Base-by-base conservation (phyloP, 1,139 yeast species). In the Sugiyamaella neomexicana region DNA sequence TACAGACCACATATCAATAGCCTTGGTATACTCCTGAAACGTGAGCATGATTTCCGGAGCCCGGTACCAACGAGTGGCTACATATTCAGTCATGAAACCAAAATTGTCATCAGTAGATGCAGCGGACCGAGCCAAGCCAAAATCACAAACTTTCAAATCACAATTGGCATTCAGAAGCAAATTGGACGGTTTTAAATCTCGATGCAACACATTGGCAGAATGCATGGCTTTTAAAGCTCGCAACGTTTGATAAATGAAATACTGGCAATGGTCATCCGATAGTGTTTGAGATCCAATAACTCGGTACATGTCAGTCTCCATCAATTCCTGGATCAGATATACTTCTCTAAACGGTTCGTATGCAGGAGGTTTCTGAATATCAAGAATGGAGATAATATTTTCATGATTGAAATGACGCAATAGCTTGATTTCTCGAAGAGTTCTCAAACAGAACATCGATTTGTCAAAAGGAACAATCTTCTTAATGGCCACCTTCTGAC, bases 11-110 rank as follows among this genome's bases (percentile, higher is more conserved):
- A 91, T 84, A 71, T 93, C 99, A 65, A 93, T 91, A 15, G 97
- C 97, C 57, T 91, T 88, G 27, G 97, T 87, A 72, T 93, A 93
- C 67, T 88, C 91, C 58, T 91, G 93, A 65, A 90, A 86, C 1
- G 97, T 89, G 53, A 93, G 78, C 98, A 91, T 91, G 68, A 91
- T 91, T 67, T 91, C 98, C 0, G 98, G 98, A 1, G 98, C 98
- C 52, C 98, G 76, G 72, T 91, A 91, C 98, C 98, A 91, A 64
- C 98, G 76, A 5, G 99, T 93, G 7, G 98, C 98, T 51, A 93
- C 98, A 68, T 93, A 93, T 71, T 93, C 98, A 2, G 99, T 93
- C 87, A 93, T 80, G 68, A 84, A 83, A 42, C 91, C 86, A 58
- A 81, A 80, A 64, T 81, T 82, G 67, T 81, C 83, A 58, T 80